These are phyloP conservation scores for Mycena crocata DNA, from an alignment of 768 basidiomycete genomes.

Conservation along the genomic window DNA sequence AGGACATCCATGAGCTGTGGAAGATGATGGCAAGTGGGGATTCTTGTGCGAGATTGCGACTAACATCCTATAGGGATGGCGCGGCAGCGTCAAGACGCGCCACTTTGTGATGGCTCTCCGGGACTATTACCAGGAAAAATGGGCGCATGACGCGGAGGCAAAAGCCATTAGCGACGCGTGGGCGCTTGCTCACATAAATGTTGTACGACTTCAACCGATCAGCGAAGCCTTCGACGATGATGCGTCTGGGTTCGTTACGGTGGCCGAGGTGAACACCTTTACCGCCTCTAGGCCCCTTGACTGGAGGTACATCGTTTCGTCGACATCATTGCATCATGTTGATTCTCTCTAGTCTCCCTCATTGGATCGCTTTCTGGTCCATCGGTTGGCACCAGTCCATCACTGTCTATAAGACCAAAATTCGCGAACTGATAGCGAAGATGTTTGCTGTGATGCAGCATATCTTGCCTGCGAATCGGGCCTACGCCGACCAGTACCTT, in stretches of 20 bases:
- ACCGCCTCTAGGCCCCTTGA: conserved; percentile 38
- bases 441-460: conserved; percentile 29
- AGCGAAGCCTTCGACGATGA: conserved; percentile 52
- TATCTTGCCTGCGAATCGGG: conserved; percentile 38
- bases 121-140: conserved; percentile 44
- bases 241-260: conserved; percentile 46
- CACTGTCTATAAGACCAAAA: conserved; percentile 22
- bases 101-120: conserved; percentile 49
- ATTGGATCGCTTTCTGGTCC: conserved; percentile 49
- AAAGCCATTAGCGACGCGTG: conserved; percentile 33
- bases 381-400: conserved; percentile 37
- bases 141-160: conserved; percentile 24
- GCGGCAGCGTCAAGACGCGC: conserved; percentile 45
- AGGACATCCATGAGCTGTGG: conserved; percentile 51
- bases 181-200: conserved; percentile 43
- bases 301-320: conserved; percentile 41
- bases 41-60: neutral
- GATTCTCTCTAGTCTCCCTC: conserved; percentile 32
- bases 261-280: conserved; percentile 46
- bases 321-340: neutral
- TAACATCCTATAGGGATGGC: conserved; percentile 43
- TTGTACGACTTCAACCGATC: conserved; percentile 40
- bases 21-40: conserved; percentile 49
- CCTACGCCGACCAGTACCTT: conserved; percentile 39
- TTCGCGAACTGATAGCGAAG: conserved; percentile 33